A percentile compares a stretch with the other conserved stretches of the same genome.
Evolutionary conservation across 805 yeast species (phyloP).

Genomic region (Jamesozyma lodderae): DNA sequence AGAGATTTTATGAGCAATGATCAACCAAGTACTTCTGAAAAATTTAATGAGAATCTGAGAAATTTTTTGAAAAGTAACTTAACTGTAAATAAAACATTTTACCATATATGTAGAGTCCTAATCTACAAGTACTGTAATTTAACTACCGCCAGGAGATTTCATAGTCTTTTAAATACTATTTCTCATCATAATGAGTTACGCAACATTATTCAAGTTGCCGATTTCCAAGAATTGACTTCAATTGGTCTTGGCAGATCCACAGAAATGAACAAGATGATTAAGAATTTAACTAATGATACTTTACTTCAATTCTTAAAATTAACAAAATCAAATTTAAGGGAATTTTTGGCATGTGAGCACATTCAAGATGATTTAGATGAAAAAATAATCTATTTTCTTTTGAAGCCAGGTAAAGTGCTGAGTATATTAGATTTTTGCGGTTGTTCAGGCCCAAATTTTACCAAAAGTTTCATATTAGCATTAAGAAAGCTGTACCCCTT

Average conservation of each 20-base stretch:
- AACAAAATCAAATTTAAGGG: constrained; percentile 56
- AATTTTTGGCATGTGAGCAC: constrained; percentile 76
- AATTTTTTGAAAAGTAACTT: constrained; percentile 44
- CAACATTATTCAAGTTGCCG: constrained; percentile 58
- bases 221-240: constrained; percentile 81
- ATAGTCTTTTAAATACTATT: constrained; percentile 53
- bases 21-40: constrained; percentile 40
- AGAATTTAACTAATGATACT: constrained; percentile 75
- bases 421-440: constrained; percentile 84
- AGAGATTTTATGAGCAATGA: constrained; percentile 43
- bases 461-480: constrained; percentile 42
- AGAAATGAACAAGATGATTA: constrained; percentile 82
- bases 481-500: constrained; percentile 18
- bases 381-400: constrained; percentile 25
- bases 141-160: constrained; percentile 74
- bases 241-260: constrained; percentile 86
- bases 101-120: constrained; percentile 47
- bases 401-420: constrained; percentile 33
- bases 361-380: constrained; percentile 75
- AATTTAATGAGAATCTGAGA: constrained; percentile 37
- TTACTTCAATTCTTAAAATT: constrained; percentile 51
- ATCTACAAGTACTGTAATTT: constrained; percentile 61
- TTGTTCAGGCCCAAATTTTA: constrained; percentile 58
- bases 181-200: constrained; percentile 41
- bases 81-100: constrained; percentile 48